Base-by-base conservation (phyloP, 805 yeast genomes). In the Tetrapisispora namnaoensis region DNA sequence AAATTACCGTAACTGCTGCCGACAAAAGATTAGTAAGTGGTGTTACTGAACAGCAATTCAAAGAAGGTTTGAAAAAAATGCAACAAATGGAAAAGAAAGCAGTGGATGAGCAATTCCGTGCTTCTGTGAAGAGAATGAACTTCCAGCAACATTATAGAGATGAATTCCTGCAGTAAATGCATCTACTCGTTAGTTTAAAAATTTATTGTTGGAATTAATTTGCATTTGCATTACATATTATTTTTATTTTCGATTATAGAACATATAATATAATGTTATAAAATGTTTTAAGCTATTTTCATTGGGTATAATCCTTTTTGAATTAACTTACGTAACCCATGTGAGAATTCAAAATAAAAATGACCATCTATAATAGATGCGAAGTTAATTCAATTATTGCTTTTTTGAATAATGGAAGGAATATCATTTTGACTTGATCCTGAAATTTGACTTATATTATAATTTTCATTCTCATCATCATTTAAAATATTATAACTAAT, bases 111-210 rank as follows among this genome's bases (percentile, higher is more conserved):
- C 58, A 66, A 22, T 53, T 71, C 46, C 63, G 68, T 37, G 70
- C 80, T 53, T 85, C 86, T 30, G 77, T 79, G 49, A 85, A 79
- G 65, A 79, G 79, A 62, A 71, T 81, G 63, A 93, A 91, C 68
- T 77, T 80, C 74, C 96, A 91, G 74, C 78, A 80, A 30, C 95
- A 93, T 63, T 87, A 68, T 72, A 77, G 95, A 62, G 95, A 88
- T 62, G 82, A 79, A 60, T 67, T 86, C 56, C 70, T 87, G 42
- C 68, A 61, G 50, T 57, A 52, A 50, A 24, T 24, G 4, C n/a
- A n/a, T 32, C 13, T 11, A 21, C 2, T 38, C 27, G 13, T 6
- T 38, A 3, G 6, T 38, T 9, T 6, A 17, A 10, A 20, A 38
- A 7, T 32, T 10, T 14, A 11, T 10, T 38, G 8, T 18, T 21